Conservation (phyloP, 2,329 filamentous ascomycete species). For the Colletotrichum euphorbiae region DNA sequence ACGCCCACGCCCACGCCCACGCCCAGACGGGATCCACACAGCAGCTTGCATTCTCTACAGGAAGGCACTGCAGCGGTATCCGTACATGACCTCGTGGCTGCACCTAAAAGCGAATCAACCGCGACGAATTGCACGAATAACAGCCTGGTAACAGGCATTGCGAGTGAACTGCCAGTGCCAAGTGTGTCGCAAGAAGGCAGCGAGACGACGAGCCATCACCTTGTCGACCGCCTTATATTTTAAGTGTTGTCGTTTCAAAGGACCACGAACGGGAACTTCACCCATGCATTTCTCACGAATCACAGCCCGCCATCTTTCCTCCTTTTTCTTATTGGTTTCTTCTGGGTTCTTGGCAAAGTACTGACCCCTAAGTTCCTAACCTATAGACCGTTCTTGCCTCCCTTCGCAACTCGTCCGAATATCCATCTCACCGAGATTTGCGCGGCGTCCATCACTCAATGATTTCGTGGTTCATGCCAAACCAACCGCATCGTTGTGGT, state of each 20-base stretch:
- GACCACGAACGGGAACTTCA: background rate
- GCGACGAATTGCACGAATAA: background rate
- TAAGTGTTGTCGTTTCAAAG: constrained; percentile 18
- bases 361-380: constrained; percentile 6
- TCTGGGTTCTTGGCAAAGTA: constrained; percentile 1
- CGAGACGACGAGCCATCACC: constrained; percentile 8
- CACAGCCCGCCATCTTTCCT: constrained; percentile 16
- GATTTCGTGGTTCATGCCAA: background rate
- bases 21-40: background rate
- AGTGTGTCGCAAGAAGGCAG: background rate
- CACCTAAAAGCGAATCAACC: constrained; percentile 12
- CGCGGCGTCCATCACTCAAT: background rate
- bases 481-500: background rate
- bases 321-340: constrained; percentile 19
- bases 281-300: constrained; percentile 20
- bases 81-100: constrained; percentile 39
- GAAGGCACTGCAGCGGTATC: constrained; percentile 30
- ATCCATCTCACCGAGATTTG: constrained; percentile 6
- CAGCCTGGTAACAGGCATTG: background rate
- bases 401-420: constrained; percentile 9
- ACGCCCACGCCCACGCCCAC: background rate
- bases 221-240: constrained; percentile 21
- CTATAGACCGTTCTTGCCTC: constrained; percentile 6
- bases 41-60: constrained; percentile 4
- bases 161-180: background rate